These are phyloP conservation scores for Erythrophleum ivorense DNA, from an alignment of 331 rosid genomes.

Conservation along the genomic window DNA sequence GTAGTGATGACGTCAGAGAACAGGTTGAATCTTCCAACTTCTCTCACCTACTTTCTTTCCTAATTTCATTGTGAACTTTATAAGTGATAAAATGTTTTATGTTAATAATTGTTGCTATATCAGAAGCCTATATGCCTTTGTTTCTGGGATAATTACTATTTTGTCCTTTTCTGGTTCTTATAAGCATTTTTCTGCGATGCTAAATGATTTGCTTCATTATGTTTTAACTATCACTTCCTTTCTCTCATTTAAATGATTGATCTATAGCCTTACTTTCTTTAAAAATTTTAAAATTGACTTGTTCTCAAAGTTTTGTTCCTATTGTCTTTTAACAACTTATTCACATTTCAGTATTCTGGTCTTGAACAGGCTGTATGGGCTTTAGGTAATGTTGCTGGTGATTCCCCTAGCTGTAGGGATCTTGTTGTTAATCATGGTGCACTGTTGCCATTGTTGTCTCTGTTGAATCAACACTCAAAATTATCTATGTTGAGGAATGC, in stretches of 20 bases:
- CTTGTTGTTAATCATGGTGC: constrained; percentile 65
- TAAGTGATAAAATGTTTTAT: background rate
- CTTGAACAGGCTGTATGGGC: constrained; percentile 75
- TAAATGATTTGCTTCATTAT: background rate
- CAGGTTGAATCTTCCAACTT: constrained; percentile 50
- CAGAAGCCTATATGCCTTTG: background rate
- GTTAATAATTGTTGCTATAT: background rate
- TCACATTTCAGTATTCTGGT: constrained; percentile 16
- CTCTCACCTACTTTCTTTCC: background rate
- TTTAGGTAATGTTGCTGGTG: constrained; percentile 75
- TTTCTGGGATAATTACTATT: background rate
- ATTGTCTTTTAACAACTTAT: background rate
- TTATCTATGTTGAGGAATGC: constrained; percentile 67
- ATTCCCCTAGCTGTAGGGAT: constrained; percentile 66
- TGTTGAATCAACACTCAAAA: constrained; percentile 64
- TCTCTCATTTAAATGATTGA: background rate
- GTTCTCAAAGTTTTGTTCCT: background rate
- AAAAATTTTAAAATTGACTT: background rate
- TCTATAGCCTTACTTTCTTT: background rate
- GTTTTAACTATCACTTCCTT: background rate
- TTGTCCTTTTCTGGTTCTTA: too few species aligned
- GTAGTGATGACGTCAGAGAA: constrained; percentile 61
- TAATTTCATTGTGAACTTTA: background rate
- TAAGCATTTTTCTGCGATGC: background rate
- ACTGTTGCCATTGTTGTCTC: constrained; percentile 56